A percentile compares a stretch with the other conserved stretches of the same genome.
phyloP scores from a whole-genome alignment of 768 basidiomycete genomes.

The Trametes punicea region DNA sequence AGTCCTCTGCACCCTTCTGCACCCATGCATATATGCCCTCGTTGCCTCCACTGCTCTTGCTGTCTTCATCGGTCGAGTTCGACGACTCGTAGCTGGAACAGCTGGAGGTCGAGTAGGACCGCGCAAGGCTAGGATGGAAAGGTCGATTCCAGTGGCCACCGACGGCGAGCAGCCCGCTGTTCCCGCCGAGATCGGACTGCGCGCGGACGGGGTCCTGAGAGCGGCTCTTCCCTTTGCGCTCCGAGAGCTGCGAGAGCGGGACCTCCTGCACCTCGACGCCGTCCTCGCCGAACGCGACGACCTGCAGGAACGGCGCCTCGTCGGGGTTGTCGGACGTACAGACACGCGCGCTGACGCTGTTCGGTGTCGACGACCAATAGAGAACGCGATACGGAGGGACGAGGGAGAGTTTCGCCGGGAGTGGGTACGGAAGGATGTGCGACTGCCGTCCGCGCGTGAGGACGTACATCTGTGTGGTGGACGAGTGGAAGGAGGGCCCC shows the following conservation, averaged over 20 bases:
- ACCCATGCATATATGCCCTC: slow-evolving; percentile 80
- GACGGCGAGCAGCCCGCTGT: slow-evolving; percentile 51
- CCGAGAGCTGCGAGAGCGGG: slow-evolving; percentile 45
- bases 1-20: slow-evolving; percentile 69
- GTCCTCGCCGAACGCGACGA: slow-evolving; percentile 64
- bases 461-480: slow-evolving; percentile 49
- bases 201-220: slow-evolving; percentile 49
- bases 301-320: slow-evolving; percentile 53
- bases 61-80: slow-evolving; percentile 49
- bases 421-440: slow-evolving; percentile 64
- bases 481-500: slow-evolving; percentile 22
- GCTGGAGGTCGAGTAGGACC: slow-evolving; percentile 45
- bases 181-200: slow-evolving; percentile 66
- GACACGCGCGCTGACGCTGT: slow-evolving; percentile 51
- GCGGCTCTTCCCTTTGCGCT: slow-evolving; percentile 45
- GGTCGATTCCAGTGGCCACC: slow-evolving; percentile 50
- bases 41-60: slow-evolving; percentile 42
- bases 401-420: slow-evolving; percentile 49
- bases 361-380: slow-evolving; percentile 58
- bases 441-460: slow-evolving; percentile 69
- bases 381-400: slow-evolving; percentile 52
- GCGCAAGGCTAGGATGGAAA: slow-evolving; percentile 35
- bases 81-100: slow-evolving; percentile 39
- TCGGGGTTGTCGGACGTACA: slow-evolving; percentile 32
- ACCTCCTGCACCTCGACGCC: slow-evolving; percentile 77